These are phyloP conservation scores for Cyclotella cryptica DNA, from an alignment of 108 stramenopile species.

Conservation along the genomic window DNA sequence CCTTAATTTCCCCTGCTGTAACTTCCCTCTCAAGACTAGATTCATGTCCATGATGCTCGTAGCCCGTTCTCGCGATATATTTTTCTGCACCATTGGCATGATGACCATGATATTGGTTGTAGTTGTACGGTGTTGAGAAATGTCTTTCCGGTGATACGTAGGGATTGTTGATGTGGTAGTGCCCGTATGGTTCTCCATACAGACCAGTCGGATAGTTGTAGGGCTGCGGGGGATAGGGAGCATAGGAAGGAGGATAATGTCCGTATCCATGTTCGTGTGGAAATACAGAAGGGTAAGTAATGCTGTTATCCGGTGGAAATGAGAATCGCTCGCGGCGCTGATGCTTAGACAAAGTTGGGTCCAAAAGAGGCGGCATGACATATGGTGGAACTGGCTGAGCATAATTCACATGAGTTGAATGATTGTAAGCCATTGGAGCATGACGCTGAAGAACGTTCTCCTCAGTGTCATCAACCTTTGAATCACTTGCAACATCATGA, in stretches of 20 bases:
- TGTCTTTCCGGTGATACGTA: neutral
- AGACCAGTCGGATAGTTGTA: neutral
- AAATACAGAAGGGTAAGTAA: neutral
- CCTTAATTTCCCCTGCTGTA: neutral
- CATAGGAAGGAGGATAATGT: neutral
- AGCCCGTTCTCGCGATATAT: neutral
- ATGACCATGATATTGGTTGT: neutral
- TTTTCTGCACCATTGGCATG: neutral
- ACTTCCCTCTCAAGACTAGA: neutral
- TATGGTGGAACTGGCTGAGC: neutral
- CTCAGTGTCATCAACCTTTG: neutral
- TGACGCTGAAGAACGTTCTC: neutral
- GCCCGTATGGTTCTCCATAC: neutral
- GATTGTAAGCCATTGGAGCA: neutral
- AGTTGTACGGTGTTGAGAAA: neutral
- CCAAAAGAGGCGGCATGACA: neutral
- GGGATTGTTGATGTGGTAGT: neutral
- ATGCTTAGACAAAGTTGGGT: neutral
- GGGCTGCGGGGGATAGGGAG: neutral
- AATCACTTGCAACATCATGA: neutral
- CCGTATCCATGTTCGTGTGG: constrained; percentile 1
- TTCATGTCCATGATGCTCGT: neutral
- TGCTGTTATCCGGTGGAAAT: neutral
- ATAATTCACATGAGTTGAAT: neutral
- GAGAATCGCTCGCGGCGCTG: neutral